Percentiles rank a stretch among this genome's conserved stretches.
Conservation (phyloP, 495 filamentous ascomycete genomes). For the Letharia lupina region DNA sequence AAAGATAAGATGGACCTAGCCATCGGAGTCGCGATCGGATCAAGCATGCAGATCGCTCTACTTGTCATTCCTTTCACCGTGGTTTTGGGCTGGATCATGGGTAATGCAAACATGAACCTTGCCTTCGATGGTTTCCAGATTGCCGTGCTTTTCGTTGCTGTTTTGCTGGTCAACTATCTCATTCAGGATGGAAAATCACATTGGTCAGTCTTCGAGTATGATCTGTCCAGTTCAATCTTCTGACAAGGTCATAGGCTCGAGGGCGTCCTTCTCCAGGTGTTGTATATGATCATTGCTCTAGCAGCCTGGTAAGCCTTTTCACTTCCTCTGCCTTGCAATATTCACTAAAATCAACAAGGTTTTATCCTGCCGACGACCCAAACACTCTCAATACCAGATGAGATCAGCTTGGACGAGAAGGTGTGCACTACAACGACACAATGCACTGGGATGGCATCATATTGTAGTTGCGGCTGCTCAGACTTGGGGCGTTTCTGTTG, state of each 20-base stretch:
- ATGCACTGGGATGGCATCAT: background rate
- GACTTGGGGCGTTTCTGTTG: background rate
- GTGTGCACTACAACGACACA: background rate
- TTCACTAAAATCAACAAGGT: conserved; percentile 18
- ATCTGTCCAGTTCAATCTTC: background rate
- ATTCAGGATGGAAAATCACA: conserved; percentile 56
- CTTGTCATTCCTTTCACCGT: conserved; percentile 70
- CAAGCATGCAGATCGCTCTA: conserved; percentile 79
- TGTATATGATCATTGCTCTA: conserved; percentile 66
- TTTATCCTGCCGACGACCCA: conserved; percentile 13
- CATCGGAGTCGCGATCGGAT: conserved; percentile 77
- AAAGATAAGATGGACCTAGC: conserved; percentile 91
- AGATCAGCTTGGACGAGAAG: background rate
- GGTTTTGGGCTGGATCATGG: conserved; percentile 75
- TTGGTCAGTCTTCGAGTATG: conserved; percentile 31
- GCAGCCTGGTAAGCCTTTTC: conserved; percentile 41
- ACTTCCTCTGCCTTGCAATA: background rate
- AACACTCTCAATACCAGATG: conserved; percentile 8
- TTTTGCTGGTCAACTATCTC: conserved; percentile 76
- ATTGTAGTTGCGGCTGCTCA: background rate
- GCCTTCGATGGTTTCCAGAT: conserved; percentile 79
- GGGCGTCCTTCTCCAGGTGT: conserved; percentile 61
- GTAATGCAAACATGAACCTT: conserved; percentile 58
- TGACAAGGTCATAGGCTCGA: conserved; percentile 53
- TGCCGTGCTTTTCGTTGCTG: conserved; percentile 66